Evolutionary conservation across 2,329 filamentous ascomycete species (phyloP), one percentile per base, ranked within the genome.

Genomic region (Beauveria sp.): DNA sequence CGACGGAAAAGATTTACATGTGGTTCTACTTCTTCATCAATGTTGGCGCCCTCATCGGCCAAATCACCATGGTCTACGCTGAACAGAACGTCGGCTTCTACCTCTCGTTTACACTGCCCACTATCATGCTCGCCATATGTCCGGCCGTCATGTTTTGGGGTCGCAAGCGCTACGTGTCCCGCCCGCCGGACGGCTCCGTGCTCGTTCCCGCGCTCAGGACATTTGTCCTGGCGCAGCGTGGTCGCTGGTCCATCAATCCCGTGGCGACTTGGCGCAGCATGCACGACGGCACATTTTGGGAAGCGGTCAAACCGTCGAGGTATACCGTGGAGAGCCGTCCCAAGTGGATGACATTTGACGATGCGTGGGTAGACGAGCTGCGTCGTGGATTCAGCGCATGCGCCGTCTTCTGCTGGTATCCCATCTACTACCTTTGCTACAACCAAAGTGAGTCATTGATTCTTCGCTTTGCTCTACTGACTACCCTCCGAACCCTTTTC

Each of bases 51-150:
- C 77, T 89, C 50, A 65, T 80, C 43, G 86, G 82, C 12, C 85
- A 86, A 71, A 78, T 88, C 61, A 77, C 76, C 68, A 89, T 88
- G 84, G 85, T 85, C 3, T 91, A 90, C 68, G 84, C 84, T 0
- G 88, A 91, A 73, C 84, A 88, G 66, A 88, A 90, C 62, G 80
- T 91, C 46, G 89, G 89, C 9, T 91, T 90, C 75, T 92, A 84
- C 82, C 80, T 90, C 20, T 81, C 87, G 0, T 92, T 79, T 72
- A 74, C 86, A 4, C 78, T 92, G 1, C 89, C 89, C 2, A 90
- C 87, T 0, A 69, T 83, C 64, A 75, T 90, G 70, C 85, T 90
- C 69, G 78, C 79, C 62, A 58, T 84, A 46, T 88, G 84, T 66
- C 88, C 88, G 0, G 40, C 82, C 2, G 80, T 91, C 18, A 78